Percentiles rank a stretch among this genome's conserved stretches.
phyloP scores from a whole-genome alignment of 2,329 filamentous ascomycete genomes.

The Neonectria ditissima region DNA sequence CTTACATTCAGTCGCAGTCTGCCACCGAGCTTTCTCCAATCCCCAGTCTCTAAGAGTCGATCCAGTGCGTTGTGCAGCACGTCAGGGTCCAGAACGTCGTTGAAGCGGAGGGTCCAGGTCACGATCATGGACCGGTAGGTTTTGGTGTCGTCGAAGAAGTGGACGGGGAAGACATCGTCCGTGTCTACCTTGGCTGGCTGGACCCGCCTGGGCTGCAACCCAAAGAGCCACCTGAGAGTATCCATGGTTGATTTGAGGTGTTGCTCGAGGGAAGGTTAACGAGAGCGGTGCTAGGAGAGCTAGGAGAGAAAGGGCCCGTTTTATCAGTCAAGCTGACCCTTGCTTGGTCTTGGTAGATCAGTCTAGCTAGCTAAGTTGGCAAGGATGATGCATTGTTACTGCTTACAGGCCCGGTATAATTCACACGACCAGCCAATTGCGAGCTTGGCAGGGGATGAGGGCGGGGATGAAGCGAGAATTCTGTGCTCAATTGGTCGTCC shows the following conservation, averaged over 20 bases:
- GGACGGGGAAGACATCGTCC: conserved; percentile 48
- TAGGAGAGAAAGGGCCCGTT: too few relatives aligned
- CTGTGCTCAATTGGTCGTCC: too few relatives aligned
- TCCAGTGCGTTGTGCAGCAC: conserved; percentile 43
- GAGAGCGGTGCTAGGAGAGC: too few relatives aligned
- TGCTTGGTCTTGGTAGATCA: too few relatives aligned
- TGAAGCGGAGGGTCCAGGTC: conserved; percentile 33
- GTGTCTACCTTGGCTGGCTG: conserved; percentile 8
- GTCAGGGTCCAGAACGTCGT: conserved; percentile 51
- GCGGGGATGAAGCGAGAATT: too few relatives aligned
- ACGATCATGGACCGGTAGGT: conserved; percentile 43
- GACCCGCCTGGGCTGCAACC: conserved; percentile 3
- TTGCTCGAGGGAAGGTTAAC: neutral
- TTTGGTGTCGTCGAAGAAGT: conserved; percentile 48
- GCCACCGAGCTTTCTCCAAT: conserved; percentile 59
- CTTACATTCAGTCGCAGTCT: conserved; percentile 30
- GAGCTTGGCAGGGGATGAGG: too few relatives aligned
- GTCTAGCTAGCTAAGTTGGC: too few relatives aligned
- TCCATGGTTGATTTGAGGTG: conserved; percentile 4
- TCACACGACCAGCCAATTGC: too few relatives aligned
- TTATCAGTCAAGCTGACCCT: too few relatives aligned
- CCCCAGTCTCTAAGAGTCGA: conserved; percentile 45
- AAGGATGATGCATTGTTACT: too few relatives aligned
- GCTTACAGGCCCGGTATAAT: too few relatives aligned
- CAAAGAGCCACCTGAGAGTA: conserved; percentile 3